Evolutionary conservation across 2,329 filamentous ascomycete species (phyloP).

Genomic region (Scortechinia acanthostroma): DNA sequence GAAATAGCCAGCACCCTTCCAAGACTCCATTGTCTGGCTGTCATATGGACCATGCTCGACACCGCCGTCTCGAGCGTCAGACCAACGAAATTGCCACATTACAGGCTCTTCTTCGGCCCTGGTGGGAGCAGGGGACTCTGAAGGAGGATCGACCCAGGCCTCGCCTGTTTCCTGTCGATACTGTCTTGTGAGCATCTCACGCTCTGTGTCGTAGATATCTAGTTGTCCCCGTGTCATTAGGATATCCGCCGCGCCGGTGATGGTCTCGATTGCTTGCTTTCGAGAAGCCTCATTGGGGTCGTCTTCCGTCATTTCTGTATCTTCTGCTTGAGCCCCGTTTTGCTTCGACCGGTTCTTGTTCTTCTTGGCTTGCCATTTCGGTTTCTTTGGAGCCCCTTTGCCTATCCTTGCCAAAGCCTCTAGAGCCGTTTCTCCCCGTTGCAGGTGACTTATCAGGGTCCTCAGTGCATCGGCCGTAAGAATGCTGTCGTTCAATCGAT

Average conservation of each 20-base stretch:
- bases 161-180: slow-evolving; percentile 59
- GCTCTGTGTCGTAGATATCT: slow-evolving; percentile 58
- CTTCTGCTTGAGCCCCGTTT: slow-evolving; percentile 19
- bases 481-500: slow-evolving; percentile 46
- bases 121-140: slow-evolving; percentile 5
- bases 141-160: slow-evolving; percentile 38
- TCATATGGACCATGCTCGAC: slow-evolving; percentile 83
- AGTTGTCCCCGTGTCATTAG: slow-evolving; percentile 51
- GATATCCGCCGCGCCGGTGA: slow-evolving; percentile 59
- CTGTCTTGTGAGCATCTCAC: slow-evolving; percentile 53
- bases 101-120: slow-evolving; percentile 11
- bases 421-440: slow-evolving; percentile 54
- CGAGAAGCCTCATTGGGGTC: slow-evolving; percentile 43
- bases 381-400: slow-evolving; percentile 13
- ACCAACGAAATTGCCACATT: slow-evolving; percentile 91
- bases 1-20: slow-evolving; percentile 90
- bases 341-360: slow-evolving; percentile 13
- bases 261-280: slow-evolving; percentile 48
- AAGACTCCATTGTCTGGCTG: slow-evolving; percentile 76
- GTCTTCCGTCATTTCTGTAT: slow-evolving; percentile 14
- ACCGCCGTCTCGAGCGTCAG: slow-evolving; percentile 74
- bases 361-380: slow-evolving; percentile 38
- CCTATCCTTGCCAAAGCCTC: slow-evolving; percentile 47
- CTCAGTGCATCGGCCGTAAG: slow-evolving; percentile 51
- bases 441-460: slow-evolving; percentile 45